Percentiles rank a stretch among this genome's conserved stretches.
Conservation (phyloP, 2,329 filamentous ascomycete genomes). For the Thielaviopsis euricoi region DNA sequence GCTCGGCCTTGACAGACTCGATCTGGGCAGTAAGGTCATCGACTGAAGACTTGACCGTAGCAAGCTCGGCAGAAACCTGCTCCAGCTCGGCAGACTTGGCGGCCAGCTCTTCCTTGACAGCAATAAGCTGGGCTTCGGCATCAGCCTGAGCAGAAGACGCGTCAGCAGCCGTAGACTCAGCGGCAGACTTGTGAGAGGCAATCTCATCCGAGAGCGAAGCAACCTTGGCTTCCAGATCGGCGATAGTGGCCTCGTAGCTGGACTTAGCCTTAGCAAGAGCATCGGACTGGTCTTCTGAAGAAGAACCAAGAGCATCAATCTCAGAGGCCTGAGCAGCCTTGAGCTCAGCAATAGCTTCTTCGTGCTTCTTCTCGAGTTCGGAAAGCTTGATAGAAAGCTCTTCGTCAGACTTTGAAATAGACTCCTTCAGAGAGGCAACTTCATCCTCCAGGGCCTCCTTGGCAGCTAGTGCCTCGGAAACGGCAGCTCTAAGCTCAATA, state of each 20-base stretch:
- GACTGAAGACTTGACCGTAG: slow-evolving; percentile 32
- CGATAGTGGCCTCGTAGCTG: slow-evolving; percentile 32
- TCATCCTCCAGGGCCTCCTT: slow-evolving; percentile 33
- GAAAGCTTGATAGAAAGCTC: slow-evolving; percentile 28
- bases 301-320: slow-evolving; percentile 18
- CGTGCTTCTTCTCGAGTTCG: slow-evolving; percentile 29
- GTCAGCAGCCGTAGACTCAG: slow-evolving; percentile 31
- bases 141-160: slow-evolving; percentile 33
- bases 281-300: slow-evolving; percentile 23
- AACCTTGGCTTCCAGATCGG: slow-evolving; percentile 30
- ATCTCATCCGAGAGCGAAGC: slow-evolving; percentile 34
- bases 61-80: slow-evolving; percentile 24
- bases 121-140: slow-evolving; percentile 18
- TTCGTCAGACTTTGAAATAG: slow-evolving; percentile 36
- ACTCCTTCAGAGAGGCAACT: slow-evolving; percentile 30
- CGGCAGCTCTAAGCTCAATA: slow-evolving; percentile 31
- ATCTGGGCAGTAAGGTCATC: slow-evolving; percentile 30
- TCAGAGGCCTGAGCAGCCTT: slow-evolving; percentile 21
- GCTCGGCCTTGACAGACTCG: slow-evolving; percentile 29
- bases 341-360: slow-evolving; percentile 26
- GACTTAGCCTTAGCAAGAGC: slow-evolving; percentile 30
- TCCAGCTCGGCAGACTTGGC: slow-evolving; percentile 17
- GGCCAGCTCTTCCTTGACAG: slow-evolving; percentile 26
- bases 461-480: slow-evolving; percentile 29
- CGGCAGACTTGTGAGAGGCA: slow-evolving; percentile 30